phyloP scores from a whole-genome alignment of 306 rosid genomes.

The Castanea sativa region DNA sequence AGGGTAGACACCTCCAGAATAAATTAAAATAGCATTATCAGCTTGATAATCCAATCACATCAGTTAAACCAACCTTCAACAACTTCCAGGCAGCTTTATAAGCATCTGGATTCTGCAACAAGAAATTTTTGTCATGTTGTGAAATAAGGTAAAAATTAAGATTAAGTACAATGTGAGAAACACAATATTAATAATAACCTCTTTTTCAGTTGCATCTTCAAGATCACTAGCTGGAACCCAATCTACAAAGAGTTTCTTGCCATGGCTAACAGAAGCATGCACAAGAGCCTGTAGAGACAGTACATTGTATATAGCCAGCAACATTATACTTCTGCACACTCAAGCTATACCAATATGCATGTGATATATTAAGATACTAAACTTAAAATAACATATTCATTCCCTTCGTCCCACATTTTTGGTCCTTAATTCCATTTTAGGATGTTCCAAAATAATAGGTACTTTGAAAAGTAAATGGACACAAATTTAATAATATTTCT shows the following conservation, averaged over 20 bases:
- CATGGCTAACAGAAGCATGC: slow-evolving; percentile 68
- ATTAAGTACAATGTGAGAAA: not conserved
- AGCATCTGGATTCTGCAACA: slow-evolving; percentile 58
- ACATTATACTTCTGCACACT: slow-evolving; percentile 2
- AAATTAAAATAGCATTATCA: not conserved
- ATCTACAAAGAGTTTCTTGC: slow-evolving; percentile 57
- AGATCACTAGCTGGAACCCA: slow-evolving; percentile 89
- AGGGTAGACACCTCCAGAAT: not conserved
- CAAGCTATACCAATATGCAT: slow-evolving; percentile 1
- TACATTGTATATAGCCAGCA: slow-evolving; percentile 2
- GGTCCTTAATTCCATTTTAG: too few species aligned
- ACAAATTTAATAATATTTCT: too few species aligned
- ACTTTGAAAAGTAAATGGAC: too few species aligned
- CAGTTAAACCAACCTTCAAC: slow-evolving; percentile 52
- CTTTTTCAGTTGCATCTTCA: slow-evolving; percentile 47
- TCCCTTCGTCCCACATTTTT: too few species aligned
- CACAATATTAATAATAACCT: slow-evolving; percentile 41
- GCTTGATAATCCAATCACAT: not conserved
- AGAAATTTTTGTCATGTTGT: slow-evolving; percentile 6
- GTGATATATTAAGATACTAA: not conserved
- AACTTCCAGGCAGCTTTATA: slow-evolving; percentile 75
- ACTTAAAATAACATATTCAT: too few species aligned
- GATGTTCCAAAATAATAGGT: too few species aligned
- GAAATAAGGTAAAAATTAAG: slow-evolving; percentile 2
- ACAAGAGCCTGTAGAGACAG: slow-evolving; percentile 62